phyloP scores from a whole-genome alignment of 2,329 filamentous ascomycete species.

The Capronia coronata region DNA sequence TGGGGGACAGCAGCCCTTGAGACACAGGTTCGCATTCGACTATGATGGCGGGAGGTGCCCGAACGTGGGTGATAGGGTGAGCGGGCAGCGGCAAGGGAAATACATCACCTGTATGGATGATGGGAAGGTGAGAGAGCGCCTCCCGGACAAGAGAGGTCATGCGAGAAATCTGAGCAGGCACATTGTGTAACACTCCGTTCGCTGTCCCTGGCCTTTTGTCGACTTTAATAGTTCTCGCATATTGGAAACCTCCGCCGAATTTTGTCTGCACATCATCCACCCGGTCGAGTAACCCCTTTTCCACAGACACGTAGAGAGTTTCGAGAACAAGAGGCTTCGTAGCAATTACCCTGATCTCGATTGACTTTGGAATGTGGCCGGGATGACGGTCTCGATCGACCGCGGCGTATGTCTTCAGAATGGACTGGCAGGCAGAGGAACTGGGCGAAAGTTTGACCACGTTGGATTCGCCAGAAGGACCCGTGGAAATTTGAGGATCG shows the following conservation, averaged over 20 bases:
- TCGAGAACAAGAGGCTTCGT: conserved; percentile 74
- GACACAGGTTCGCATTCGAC: conserved; percentile 90
- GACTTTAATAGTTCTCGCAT: conserved; percentile 24
- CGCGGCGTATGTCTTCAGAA: conserved; percentile 65
- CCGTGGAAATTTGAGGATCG: conserved; percentile 37
- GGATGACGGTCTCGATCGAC: conserved; percentile 69
- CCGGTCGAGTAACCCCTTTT: conserved; percentile 70
- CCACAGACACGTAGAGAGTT: conserved; percentile 77
- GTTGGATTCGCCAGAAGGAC: conserved; percentile 59
- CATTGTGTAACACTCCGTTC: conserved; percentile 19
- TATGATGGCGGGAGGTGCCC: conserved; percentile 77
- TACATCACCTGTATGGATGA: conserved; percentile 79
- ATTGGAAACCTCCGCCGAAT: conserved; percentile 58
- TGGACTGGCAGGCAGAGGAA: conserved; percentile 72
- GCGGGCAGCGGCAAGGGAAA: conserved; percentile 68
- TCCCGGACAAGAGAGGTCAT: conserved; percentile 56
- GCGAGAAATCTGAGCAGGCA: conserved; percentile 19
- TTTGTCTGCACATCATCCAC: conserved; percentile 76
- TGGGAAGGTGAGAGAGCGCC: conserved; percentile 63
- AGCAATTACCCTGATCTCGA: conserved; percentile 78
- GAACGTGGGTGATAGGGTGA: conserved; percentile 79
- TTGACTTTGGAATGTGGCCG: conserved; percentile 64
- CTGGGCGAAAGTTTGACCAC: conserved; percentile 72
- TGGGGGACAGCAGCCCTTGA: conserved; percentile 70
- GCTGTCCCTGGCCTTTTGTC: conserved; percentile 12